A percentile compares a stretch with the other conserved stretches of the same genome.
These are phyloP conservation scores for Rhizopogon vulgaris DNA, from an alignment of 768 basidiomycete species.

Conservation along the genomic window DNA sequence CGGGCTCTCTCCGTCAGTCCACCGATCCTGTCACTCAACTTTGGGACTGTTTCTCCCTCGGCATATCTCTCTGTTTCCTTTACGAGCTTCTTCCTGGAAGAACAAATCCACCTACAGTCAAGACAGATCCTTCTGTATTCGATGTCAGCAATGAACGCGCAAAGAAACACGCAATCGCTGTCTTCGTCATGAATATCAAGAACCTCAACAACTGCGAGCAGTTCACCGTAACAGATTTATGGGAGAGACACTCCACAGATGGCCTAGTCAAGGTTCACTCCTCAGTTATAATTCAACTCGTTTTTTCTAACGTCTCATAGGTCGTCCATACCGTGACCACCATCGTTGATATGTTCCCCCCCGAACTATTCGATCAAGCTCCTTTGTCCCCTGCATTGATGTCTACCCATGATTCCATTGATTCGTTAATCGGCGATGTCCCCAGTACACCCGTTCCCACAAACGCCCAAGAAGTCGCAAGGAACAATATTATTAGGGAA, in stretches of 20 bases:
- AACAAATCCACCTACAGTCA: slow-evolving; percentile 34
- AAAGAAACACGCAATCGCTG: slow-evolving; percentile 86
- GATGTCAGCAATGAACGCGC: slow-evolving; percentile 72
- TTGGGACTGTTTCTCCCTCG: slow-evolving; percentile 91
- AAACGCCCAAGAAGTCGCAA: slow-evolving; percentile 57
- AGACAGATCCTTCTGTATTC: slow-evolving; percentile 59
- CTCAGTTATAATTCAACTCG: neutral
- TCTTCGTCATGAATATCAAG: slow-evolving; percentile 86
- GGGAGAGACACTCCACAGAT: slow-evolving; percentile 86
- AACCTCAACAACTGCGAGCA: slow-evolving; percentile 65
- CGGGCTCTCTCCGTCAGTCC: slow-evolving; percentile 61
- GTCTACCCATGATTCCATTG: slow-evolving; percentile 52
- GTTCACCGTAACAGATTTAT: slow-evolving; percentile 89
- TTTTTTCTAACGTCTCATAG: slow-evolving; percentile 32
- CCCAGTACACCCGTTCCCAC: slow-evolving; percentile 35
- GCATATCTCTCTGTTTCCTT: slow-evolving; percentile 91
- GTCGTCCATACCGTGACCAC: slow-evolving; percentile 86
- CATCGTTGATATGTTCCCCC: slow-evolving; percentile 72
- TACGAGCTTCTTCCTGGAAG: slow-evolving; percentile 77
- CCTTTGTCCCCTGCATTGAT: slow-evolving; percentile 53
- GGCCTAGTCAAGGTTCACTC: slow-evolving; percentile 85
- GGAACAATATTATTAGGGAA: slow-evolving; percentile 79
- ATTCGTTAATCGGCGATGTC: slow-evolving; percentile 46
- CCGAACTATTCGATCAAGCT: slow-evolving; percentile 58
- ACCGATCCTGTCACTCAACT: slow-evolving; percentile 92